Conservation (phyloP, 2,329 filamentous ascomycete genomes). For the Phialophora expanda region DNA sequence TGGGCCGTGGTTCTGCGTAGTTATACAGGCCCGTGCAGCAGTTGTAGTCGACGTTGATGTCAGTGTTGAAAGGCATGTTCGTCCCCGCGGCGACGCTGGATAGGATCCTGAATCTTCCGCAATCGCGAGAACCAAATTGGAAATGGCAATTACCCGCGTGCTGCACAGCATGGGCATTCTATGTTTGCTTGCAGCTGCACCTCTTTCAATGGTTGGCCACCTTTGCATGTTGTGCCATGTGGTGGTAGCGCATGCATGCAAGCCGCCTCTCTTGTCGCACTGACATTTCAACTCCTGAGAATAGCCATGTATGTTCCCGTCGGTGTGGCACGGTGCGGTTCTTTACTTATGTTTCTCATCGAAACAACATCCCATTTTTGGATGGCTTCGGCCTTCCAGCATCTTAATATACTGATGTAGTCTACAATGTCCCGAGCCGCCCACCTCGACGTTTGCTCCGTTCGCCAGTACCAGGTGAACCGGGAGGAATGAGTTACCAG, state of each 20-base stretch:
- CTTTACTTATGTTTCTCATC: not conserved
- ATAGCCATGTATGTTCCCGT: not conserved
- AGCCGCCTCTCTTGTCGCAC: constrained; percentile 2
- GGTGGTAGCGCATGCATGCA: constrained; percentile 8
- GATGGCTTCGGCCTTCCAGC: not conserved
- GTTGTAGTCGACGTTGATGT: not conserved
- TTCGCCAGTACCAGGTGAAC: not conserved
- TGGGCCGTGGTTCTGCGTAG: not conserved
- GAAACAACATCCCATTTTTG: not conserved
- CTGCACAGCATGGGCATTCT: constrained; percentile 16
- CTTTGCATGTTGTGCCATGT: constrained; percentile 10
- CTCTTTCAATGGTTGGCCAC: not conserved
- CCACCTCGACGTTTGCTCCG: not conserved
- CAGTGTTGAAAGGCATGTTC: not conserved
- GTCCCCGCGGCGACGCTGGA: not conserved
- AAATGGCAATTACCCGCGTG: constrained; percentile 8
- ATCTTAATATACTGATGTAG: not conserved
- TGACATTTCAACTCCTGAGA: not conserved
- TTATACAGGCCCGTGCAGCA: not conserved
- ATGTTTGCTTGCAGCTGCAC: constrained; percentile 12
- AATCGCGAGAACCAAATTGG: constrained; percentile 3
- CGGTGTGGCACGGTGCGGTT: not conserved
- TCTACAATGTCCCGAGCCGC: not conserved
- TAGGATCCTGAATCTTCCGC: constrained; percentile 7
- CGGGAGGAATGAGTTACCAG: not conserved